Base-by-base conservation (phyloP, 306 rosid species). In the Pyrus communis region DNA sequence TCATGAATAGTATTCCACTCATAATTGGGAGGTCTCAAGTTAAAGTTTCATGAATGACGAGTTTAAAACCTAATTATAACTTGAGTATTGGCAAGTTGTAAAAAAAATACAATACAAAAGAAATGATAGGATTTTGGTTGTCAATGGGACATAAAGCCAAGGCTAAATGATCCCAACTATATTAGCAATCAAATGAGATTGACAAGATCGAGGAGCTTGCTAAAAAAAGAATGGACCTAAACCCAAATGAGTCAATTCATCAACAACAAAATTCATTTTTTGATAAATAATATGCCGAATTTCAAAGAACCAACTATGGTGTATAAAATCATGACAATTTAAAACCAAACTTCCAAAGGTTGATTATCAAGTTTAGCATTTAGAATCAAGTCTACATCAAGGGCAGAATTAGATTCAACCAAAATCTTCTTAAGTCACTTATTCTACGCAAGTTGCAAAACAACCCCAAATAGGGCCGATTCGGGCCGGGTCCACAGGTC, bases 401-500 rank as follows among this genome's bases (percentile, higher is more conserved):
- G 21, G 55, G 55, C 55, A 49, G 9, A 49, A 49, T 49, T 49
- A 49, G 55, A 15, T 49, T 49, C 55, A 49, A 49, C 21, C 55
- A 49, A 15, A 49, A 49, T 5, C 2, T 15, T 49, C 21, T 49
- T 49, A 2, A 4, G 5, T 49, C 1, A 3, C 9, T 15, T 49
- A 15, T 17, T 49, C 6, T 1, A 21, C 21, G 18, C 55, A 49
- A 49, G 21, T 49, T 49, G 55, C 55, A 49, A 49, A 49, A 49
- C 55, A 49, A 15, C 54, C 54, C 0, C 54, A 46, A 13, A 46
- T 46, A 7, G 2, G 9, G 9, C 1, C 1, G 7, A 33, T 33
- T 33, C 8, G 38, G 1, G 7, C 7, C 0, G 51, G 0, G 15
- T 46, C 18, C 18, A 46, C 18, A 0, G 0, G 0, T 4, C 0